These are phyloP conservation scores for Monosporascus sp. DNA, from an alignment of 2,329 filamentous ascomycete genomes.

Conservation along the genomic window DNA sequence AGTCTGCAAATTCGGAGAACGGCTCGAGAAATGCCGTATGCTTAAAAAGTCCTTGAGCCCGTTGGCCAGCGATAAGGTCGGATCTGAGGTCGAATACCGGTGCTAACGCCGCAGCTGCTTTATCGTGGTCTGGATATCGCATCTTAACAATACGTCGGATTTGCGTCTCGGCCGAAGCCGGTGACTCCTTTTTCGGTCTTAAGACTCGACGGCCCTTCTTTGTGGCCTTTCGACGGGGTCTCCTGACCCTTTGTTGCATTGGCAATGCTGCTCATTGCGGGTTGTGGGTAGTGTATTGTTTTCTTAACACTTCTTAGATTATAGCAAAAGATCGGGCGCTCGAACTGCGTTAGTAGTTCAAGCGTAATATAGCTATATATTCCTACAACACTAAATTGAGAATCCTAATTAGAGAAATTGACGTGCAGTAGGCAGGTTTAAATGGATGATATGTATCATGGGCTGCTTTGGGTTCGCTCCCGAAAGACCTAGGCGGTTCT, in stretches of 20 bases:
- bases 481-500: too few relatives aligned
- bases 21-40: slow-evolving; percentile 8
- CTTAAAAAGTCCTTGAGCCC: slow-evolving; percentile 15
- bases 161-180: slow-evolving; percentile 9
- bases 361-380: too few relatives aligned
- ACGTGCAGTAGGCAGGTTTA: too few relatives aligned
- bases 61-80: slow-evolving; percentile 7
- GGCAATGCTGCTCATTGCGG: too few relatives aligned
- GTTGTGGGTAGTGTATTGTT: too few relatives aligned
- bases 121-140: slow-evolving; percentile 9
- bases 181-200: slow-evolving; percentile 8
- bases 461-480: too few relatives aligned
- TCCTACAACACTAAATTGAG: too few relatives aligned
- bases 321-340: too few relatives aligned
- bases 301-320: too few relatives aligned
- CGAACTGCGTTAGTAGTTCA: too few relatives aligned
- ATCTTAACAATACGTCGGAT: slow-evolving; percentile 13
- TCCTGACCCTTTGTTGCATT: not conserved
- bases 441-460: too few relatives aligned
- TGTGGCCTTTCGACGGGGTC: not conserved
- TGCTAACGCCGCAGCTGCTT: slow-evolving; percentile 13
- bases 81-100: slow-evolving; percentile 17
- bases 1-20: slow-evolving; percentile 12
- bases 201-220: not conserved
- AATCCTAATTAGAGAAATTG: too few relatives aligned